These are phyloP conservation scores for Sindora glabra DNA, from an alignment of 306 rosid species.

Conservation along the genomic window DNA sequence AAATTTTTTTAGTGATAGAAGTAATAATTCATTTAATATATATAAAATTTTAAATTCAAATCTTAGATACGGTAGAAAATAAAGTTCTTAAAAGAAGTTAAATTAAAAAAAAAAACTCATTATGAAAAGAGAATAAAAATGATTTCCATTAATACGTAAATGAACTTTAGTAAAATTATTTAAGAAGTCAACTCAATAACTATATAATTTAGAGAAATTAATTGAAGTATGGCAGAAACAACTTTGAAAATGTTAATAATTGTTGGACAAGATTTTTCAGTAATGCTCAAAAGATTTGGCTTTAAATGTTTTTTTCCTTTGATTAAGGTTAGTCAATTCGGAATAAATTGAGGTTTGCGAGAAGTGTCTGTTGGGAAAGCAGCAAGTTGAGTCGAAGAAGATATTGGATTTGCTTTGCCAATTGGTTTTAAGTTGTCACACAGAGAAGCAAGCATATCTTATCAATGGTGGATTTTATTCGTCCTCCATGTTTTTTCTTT, in stretches of 20 bases:
- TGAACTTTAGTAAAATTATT: neutral
- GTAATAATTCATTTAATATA: too few relatives aligned
- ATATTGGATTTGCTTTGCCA: neutral
- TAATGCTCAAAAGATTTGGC: neutral
- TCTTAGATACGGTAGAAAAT: too few relatives aligned
- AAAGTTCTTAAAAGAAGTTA: too few relatives aligned
- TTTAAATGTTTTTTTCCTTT: conserved; percentile 1
- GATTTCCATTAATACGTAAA: conserved; percentile 11
- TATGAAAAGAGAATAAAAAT: conserved; percentile 8
- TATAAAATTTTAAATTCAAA: too few relatives aligned
- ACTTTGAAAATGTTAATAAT: conserved; percentile 14
- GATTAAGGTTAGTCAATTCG: neutral
- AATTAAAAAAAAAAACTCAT: neutral
- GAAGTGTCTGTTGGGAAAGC: neutral
- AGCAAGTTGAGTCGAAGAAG: neutral
- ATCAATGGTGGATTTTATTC: conserved; percentile 26
- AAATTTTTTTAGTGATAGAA: too few relatives aligned
- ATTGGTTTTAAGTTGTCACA: conserved; percentile 7
- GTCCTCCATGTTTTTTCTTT: conserved; percentile 18
- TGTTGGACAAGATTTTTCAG: neutral
- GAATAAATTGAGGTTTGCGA: neutral
- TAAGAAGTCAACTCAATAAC: conserved; percentile 15
- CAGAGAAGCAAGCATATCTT: conserved; percentile 25
- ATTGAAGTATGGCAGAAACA: neutral
- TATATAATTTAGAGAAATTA: neutral